phyloP scores from a whole-genome alignment of 2,329 filamentous ascomycete genomes.

The Pestalotiopsis sp. region DNA sequence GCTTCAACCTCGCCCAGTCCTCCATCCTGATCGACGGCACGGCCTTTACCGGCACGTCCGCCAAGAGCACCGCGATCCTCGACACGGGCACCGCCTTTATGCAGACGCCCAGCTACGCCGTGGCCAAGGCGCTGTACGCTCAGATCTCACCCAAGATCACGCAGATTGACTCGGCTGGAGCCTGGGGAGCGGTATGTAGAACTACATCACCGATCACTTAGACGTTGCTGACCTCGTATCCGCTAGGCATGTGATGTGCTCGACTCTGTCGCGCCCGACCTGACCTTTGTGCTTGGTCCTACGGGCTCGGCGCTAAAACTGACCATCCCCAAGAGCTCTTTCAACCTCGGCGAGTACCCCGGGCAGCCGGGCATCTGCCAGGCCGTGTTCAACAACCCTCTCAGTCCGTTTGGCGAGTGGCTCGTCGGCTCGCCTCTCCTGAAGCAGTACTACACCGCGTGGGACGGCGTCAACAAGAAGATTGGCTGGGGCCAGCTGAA shows the following conservation, averaged over 20 bases:
- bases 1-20: constrained; percentile 23
- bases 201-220: background rate
- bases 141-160: constrained; percentile 31
- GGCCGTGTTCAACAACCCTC: constrained; percentile 30
- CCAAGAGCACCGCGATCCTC: constrained; percentile 26
- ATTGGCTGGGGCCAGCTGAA: constrained; percentile 23
- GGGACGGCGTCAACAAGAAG: constrained; percentile 30
- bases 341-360: constrained; percentile 37
- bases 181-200: constrained; percentile 31
- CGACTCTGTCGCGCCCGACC: constrained; percentile 27
- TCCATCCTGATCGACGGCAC: constrained; percentile 16
- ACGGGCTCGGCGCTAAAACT: constrained; percentile 24
- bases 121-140: constrained; percentile 31
- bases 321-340: constrained; percentile 29
- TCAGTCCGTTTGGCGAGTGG: constrained; percentile 27
- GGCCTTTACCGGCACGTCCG: constrained; percentile 1
- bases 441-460: constrained; percentile 38
- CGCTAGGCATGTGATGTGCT: constrained; percentile 27
- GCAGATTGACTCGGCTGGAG: constrained; percentile 30
- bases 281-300: constrained; percentile 33
- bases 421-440: constrained; percentile 35
- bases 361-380: constrained; percentile 32
- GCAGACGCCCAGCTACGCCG: constrained; percentile 30
- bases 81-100: constrained; percentile 36
- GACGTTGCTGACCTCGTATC: background rate